A percentile compares a stretch with the other conserved stretches of the same genome.
Evolutionary conservation across 2,329 filamentous ascomycete species (phyloP).

Genomic region (Xylaria sp.): DNA sequence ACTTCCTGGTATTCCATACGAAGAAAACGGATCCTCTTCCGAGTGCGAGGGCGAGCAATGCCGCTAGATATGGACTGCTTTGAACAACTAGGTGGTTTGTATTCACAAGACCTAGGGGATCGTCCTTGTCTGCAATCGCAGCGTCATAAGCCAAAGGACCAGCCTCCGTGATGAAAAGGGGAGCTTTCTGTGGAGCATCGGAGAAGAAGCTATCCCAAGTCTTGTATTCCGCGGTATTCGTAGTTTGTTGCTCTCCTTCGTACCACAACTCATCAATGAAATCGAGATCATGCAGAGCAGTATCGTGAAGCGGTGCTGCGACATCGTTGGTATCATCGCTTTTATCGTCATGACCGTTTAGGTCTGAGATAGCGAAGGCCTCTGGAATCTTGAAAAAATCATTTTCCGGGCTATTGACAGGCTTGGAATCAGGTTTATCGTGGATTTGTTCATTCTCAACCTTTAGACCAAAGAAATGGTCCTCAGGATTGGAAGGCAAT

Average conservation of each 20-base stretch:
- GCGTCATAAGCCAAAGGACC: conserved; percentile 71
- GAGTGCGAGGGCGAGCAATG: conserved; percentile 69
- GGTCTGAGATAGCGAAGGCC: conserved; percentile 30
- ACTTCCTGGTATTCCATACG: conserved; percentile 58
- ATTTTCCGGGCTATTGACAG: conserved; percentile 30
- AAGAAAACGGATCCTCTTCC: conserved; percentile 77
- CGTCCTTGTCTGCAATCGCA: conserved; percentile 52
- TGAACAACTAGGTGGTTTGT: conserved; percentile 52
- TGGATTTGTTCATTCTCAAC: conserved; percentile 32
- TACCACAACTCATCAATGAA: conserved; percentile 56
- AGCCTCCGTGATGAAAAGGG: conserved; percentile 71
- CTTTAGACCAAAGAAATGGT: conserved; percentile 53
- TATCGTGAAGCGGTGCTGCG: conserved; percentile 34
- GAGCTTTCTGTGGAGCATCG: conserved; percentile 46
- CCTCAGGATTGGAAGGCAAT: conserved; percentile 34
- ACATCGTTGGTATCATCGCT: conserved; percentile 8
- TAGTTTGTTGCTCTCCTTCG: conserved; percentile 41
- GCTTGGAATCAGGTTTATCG: conserved; percentile 14
- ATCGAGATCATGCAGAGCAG: conserved; percentile 35
- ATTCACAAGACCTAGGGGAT: conserved; percentile 48
- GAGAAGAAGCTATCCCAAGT: conserved; percentile 73
- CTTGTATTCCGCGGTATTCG: conserved; percentile 53
- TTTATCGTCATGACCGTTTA: conserved; percentile 18
- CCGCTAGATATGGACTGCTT: conserved; percentile 56
- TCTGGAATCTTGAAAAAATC: conserved; percentile 53